Evolutionary conservation across 129 eudicot species (phyloP).

Genomic region (Scalesia atractyloides): DNA sequence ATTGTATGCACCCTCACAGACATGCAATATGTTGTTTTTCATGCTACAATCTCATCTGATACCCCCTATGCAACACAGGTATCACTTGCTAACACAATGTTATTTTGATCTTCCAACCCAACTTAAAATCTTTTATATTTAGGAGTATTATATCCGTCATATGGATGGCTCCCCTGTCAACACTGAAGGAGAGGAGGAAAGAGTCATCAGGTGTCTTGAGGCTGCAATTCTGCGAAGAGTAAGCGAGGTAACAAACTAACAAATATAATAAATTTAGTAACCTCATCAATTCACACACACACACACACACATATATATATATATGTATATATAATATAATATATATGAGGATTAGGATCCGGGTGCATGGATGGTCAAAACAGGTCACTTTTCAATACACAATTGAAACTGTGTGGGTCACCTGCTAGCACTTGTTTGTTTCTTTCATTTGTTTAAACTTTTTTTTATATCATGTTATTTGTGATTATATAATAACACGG

Average conservation of each 20-base stretch:
- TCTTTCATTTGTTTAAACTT: too few relatives aligned
- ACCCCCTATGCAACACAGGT: slow-evolving; percentile 90
- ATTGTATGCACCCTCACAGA: slow-evolving; percentile 96
- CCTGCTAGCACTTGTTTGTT: too few relatives aligned
- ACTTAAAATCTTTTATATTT: slow-evolving; percentile 14
- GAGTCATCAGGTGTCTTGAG: slow-evolving; percentile 80
- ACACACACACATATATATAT: too few relatives aligned
- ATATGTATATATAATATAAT: too few relatives aligned
- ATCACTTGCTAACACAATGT: slow-evolving; percentile 8
- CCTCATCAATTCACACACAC: too few relatives aligned
- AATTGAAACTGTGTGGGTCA: too few relatives aligned
- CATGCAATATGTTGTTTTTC: slow-evolving; percentile 90
- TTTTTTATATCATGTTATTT: too few relatives aligned
- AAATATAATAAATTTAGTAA: too few relatives aligned
- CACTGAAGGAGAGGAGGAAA: slow-evolving; percentile 74
- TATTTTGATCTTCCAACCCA: not conserved
- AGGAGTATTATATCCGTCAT: slow-evolving; percentile 90
- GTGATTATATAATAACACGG: too few relatives aligned
- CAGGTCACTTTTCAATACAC: too few relatives aligned
- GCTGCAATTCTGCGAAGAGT: slow-evolving; percentile 88
- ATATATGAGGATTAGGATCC: too few relatives aligned
- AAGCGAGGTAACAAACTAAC: slow-evolving; percentile 80
- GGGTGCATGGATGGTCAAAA: too few relatives aligned
- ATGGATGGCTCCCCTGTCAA: slow-evolving; percentile 76
- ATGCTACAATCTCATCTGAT: slow-evolving; percentile 80